Evolutionary conservation across 345 rosid genomes (phyloP).

Genomic region (Raphanus raphanistrum): DNA sequence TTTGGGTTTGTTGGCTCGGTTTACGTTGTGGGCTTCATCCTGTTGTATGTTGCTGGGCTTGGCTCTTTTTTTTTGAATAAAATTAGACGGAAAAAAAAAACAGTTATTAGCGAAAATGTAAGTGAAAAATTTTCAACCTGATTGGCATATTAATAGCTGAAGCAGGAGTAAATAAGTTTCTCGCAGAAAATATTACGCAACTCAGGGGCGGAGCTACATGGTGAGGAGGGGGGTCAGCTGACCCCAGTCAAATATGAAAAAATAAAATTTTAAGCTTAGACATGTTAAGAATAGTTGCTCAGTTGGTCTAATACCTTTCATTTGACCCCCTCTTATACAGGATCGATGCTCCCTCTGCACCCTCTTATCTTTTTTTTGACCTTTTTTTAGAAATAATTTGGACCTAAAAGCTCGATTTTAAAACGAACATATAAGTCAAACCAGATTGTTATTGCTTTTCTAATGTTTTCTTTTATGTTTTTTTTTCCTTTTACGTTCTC

Average conservation of each 20-base stretch:
- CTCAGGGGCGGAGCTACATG: not conserved
- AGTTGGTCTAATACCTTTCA: not conserved
- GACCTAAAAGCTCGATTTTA: not conserved
- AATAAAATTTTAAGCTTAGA: not conserved
- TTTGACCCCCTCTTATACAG: not conserved
- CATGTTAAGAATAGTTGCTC: not conserved
- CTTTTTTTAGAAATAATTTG: not conserved
- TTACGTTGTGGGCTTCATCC: too few relatives aligned
- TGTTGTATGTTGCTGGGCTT: too few relatives aligned
- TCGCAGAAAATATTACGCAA: too few relatives aligned
- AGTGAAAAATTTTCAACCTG: too few relatives aligned
- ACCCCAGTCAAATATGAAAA: not conserved
- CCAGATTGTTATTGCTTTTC: not conserved
- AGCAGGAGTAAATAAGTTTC: too few relatives aligned
- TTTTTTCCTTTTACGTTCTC: too few relatives aligned
- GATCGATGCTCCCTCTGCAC: not conserved
- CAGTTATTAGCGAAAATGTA: too few relatives aligned
- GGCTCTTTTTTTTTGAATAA: too few relatives aligned
- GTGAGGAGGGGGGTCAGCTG: not conserved
- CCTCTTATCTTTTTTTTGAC: not conserved
- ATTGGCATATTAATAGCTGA: too few relatives aligned
- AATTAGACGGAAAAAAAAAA: too few relatives aligned
- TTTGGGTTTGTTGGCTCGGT: too few relatives aligned
- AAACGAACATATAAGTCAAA: not conserved
- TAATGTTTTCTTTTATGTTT: too few relatives aligned